Conservation (phyloP, 208 protist species). For the Tetramitus jugosus region DNA sequence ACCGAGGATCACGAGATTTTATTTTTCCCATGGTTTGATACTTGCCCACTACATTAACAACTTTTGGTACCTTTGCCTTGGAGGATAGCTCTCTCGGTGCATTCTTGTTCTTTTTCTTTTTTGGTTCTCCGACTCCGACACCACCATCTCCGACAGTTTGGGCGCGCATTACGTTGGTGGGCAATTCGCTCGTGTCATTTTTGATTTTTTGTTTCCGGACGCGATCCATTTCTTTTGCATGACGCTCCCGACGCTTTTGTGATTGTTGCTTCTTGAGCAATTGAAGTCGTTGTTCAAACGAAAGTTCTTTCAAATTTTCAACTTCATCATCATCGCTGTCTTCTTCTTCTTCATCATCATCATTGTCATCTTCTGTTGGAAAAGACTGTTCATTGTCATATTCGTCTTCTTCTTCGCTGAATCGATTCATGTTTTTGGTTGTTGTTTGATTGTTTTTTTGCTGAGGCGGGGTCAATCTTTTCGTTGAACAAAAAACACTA, state of each 20-base stretch:
- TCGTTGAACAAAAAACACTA: too few species aligned
- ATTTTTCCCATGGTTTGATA: neutral
- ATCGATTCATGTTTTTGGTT: too few species aligned
- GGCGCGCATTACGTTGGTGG: too few species aligned
- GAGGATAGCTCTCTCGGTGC: neutral
- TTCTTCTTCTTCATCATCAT: neutral
- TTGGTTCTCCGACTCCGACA: neutral
- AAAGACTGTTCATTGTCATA: too few species aligned
- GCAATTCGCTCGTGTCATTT: too few species aligned
- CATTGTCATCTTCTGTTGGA: neutral
- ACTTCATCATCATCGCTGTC: neutral
- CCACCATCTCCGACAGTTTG: too few species aligned
- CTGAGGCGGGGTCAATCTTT: too few species aligned
- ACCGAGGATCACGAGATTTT: neutral
- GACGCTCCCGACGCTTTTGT: neutral
- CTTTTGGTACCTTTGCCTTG: neutral
- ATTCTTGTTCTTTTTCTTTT: neutral
- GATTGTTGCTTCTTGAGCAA: neutral
- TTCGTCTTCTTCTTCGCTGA: too few species aligned
- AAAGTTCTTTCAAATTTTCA: neutral
- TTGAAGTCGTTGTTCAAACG: neutral
- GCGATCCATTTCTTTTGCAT: neutral
- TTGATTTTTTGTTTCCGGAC: neutral
- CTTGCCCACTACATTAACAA: neutral
- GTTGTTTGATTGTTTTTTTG: too few species aligned